These are phyloP conservation scores for Geum urbanum DNA, from an alignment of 306 rosid genomes.

Conservation along the genomic window DNA sequence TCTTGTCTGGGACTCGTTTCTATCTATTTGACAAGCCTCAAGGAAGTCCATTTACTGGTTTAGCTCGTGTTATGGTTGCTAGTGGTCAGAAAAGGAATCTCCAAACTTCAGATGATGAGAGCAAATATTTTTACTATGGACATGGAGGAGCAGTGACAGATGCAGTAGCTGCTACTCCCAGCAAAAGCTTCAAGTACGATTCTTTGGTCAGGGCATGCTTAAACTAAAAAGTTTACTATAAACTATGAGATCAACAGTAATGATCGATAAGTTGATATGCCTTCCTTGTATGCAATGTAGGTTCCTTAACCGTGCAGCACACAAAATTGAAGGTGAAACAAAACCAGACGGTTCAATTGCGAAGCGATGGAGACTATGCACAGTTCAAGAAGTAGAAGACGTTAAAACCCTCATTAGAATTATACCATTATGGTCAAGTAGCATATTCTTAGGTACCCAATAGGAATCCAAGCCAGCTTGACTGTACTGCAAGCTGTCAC, in stretches of 20 bases:
- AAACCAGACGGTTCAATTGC: constrained; percentile 31
- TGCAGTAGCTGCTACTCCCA: constrained; percentile 23
- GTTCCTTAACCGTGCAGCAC: constrained; percentile 53
- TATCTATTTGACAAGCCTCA: constrained; percentile 26
- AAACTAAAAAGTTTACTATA: not conserved
- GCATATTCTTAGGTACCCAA: constrained; percentile 45
- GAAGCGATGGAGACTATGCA: constrained; percentile 61
- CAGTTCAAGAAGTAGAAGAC: constrained; percentile 55
- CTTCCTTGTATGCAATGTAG: constrained; percentile 26
- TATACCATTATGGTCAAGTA: constrained; percentile 45
- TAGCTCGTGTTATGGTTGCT: constrained; percentile 45
- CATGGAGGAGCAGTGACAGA: constrained; percentile 8
- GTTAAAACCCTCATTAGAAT: constrained; percentile 43
- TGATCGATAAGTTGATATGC: too few species aligned
- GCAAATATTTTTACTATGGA: constrained; percentile 28
- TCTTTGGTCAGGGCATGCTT: not conserved
- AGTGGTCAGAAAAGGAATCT: constrained; percentile 33
- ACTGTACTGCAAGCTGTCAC: constrained; percentile 56
- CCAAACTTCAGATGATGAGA: constrained; percentile 12
- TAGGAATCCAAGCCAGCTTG: constrained; percentile 41
- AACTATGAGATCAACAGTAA: too few species aligned
- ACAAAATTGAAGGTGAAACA: constrained; percentile 44
- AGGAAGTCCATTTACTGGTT: constrained; percentile 34
- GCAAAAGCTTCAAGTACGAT: constrained; percentile 41
- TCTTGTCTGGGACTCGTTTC: constrained; percentile 35